Evolutionary conservation across 192 early-diverging fungal genomes (phyloP), one percentile per base, ranked within the genome.

Genomic region (Paraglomus brasilianum): DNA sequence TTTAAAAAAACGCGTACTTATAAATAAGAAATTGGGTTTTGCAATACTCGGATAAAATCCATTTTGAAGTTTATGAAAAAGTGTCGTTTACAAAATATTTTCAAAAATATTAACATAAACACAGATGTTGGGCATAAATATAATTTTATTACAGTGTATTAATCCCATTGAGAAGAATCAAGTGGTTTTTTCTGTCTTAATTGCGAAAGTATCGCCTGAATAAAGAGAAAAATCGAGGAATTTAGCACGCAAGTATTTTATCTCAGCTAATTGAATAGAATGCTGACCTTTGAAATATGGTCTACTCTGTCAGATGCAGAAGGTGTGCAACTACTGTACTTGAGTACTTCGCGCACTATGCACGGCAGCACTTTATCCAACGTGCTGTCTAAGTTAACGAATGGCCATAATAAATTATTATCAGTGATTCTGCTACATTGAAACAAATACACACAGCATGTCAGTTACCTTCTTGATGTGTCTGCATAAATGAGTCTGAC

Each of bases 401-500:
- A 15, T 24, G 36, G 36, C 15, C 5, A 21, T 24, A 55, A 24
- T 55, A 51, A 11, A 19, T 4, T 24, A 24, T 55, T 24, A 14
- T 6, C 36, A 19, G 0, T 53, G 4, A 17, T 6, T 53, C 30
- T 5, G 10, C 52, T 19, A 55, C 21, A 24, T 8, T 24, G 36
- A 55, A 55, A 24, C 4, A 13, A 8, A 13, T 24, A 53, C 17
- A 53, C 17, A 15, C 8, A n/a, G 40, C 3, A 69, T 36, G 59
- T 50, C 70, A 17, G 8, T 72, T 62, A 55, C 22, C 70, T 8
- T 62, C 82, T 38, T n/a, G n/a, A n/a, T n/a, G n/a, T n/a, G n/a
- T n/a, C n/a, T 81, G 79, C 22, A 91, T 65, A 49, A 91, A 82
- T 11, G 85, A 84, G 69, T 91, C 86, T 5, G 72, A 40, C 5